Percentiles rank a stretch among this genome's conserved stretches.
These are phyloP conservation scores for Trametes cubensis DNA, from an alignment of 768 basidiomycete species.

Conservation along the genomic window DNA sequence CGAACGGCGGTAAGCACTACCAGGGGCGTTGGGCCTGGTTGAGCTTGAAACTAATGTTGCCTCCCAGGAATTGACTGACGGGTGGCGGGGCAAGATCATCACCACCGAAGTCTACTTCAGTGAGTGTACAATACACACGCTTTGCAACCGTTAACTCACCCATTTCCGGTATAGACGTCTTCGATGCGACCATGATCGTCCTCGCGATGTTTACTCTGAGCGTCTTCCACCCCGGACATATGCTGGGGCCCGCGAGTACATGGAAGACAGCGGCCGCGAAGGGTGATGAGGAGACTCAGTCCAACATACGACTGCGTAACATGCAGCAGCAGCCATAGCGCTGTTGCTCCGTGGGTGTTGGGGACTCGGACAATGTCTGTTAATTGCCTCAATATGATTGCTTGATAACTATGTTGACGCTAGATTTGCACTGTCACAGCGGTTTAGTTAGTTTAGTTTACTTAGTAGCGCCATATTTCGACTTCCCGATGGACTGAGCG, in stretches of 20 bases:
- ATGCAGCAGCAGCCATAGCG: too few relatives aligned
- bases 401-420: too few relatives aligned
- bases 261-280: conserved; percentile 2
- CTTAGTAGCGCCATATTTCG: too few relatives aligned
- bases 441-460: too few relatives aligned
- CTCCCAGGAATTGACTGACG: conserved; percentile 41
- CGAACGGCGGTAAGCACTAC: conserved; percentile 41
- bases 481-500: too few relatives aligned
- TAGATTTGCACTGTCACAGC: too few relatives aligned
- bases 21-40: neutral
- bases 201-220: conserved; percentile 38
- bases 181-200: conserved; percentile 39
- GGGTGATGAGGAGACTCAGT: neutral
- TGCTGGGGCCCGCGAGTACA: conserved; percentile 22
- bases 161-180: conserved; percentile 24
- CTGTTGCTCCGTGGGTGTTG: too few relatives aligned
- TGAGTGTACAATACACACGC: conserved; percentile 20
- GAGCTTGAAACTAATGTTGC: neutral
- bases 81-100: conserved; percentile 54
- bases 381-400: too few relatives aligned
- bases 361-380: too few relatives aligned
- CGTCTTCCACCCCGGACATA: conserved; percentile 37
- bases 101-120: conserved; percentile 50
- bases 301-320: too few relatives aligned
- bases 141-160: neutral